Evolutionary conservation across 192 early-diverging fungal genomes (phyloP).

Genomic region (Jimgerdemannia lactiflua): DNA sequence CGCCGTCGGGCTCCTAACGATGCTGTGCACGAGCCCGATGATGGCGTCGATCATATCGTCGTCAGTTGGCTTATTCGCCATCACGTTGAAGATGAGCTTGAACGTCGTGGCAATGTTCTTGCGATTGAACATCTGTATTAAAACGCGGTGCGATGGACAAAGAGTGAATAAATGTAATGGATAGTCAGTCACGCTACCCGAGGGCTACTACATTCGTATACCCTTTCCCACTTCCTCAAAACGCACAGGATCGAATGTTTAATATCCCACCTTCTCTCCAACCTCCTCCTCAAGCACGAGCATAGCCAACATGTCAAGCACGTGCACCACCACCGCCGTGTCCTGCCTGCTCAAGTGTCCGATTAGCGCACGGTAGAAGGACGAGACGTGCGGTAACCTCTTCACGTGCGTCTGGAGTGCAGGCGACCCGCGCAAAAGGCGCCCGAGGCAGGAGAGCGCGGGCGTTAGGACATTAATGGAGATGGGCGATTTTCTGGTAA

Average conservation of each 20-base stretch:
- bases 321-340: not conserved
- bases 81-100: not conserved
- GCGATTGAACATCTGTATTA: not conserved
- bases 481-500: not conserved
- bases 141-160: not conserved
- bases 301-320: not conserved
- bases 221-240: not conserved
- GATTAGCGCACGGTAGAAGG: not conserved
- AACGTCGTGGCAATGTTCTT: not conserved
- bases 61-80: not conserved
- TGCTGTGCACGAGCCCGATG: not conserved
- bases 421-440: not conserved
- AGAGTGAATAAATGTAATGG: not conserved
- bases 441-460: not conserved
- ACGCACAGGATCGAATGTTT: not conserved
- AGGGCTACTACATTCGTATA: not conserved
- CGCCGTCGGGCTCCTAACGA: not conserved
- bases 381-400: not conserved
- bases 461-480: not conserved
- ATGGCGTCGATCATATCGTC: not conserved
- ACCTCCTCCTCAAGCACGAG: not conserved
- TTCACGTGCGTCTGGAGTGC: not conserved
- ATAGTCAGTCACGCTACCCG: not conserved
- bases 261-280: not conserved
- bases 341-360: not conserved